Evolutionary conservation across 345 rosid species (phyloP).

Genomic region (Aquilaria yunnanensis): DNA sequence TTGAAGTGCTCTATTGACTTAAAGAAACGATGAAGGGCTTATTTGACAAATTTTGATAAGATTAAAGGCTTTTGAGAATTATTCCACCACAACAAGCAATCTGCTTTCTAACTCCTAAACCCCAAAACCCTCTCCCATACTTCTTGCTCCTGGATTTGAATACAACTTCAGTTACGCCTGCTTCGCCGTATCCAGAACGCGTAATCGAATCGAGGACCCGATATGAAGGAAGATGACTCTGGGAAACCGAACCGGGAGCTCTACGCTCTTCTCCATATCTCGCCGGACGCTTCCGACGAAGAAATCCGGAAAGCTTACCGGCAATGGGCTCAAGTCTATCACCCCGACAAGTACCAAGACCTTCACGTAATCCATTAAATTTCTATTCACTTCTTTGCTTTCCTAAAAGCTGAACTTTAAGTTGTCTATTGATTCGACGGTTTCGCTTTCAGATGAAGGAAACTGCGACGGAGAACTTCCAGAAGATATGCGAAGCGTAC

Average conservation of each 20-base stretch:
- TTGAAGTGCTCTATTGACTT: too few relatives aligned
- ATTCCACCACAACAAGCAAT: background rate
- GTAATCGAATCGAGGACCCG: background rate
- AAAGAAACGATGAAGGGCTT: too few relatives aligned
- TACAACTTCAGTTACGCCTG: background rate
- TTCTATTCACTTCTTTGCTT: background rate
- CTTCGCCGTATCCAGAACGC: background rate
- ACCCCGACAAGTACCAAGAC: conserved; percentile 89
- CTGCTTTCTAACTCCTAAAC: background rate
- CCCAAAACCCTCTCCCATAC: conserved; percentile 11
- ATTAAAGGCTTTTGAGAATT: too few relatives aligned
- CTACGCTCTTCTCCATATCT: conserved; percentile 77
- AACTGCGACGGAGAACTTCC: conserved; percentile 78
- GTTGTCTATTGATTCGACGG: background rate
- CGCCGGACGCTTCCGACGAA: conserved; percentile 91
- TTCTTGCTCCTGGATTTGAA: background rate
- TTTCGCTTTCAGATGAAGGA: conserved; percentile 68
- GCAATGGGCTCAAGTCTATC: conserved; percentile 97
- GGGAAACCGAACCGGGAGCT: conserved; percentile 64
- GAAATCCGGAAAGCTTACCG: conserved; percentile 88
- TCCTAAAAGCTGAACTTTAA: background rate
- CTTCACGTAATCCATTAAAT: conserved; percentile 31
- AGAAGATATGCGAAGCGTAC: conserved; percentile 86
- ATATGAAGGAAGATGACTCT: conserved; percentile 13
- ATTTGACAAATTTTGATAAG: too few relatives aligned